Evolutionary conservation across 2,329 filamentous ascomycete species (phyloP), one percentile per base, ranked within the genome.

Genomic region (Plenodomus tracheiphilus): DNA sequence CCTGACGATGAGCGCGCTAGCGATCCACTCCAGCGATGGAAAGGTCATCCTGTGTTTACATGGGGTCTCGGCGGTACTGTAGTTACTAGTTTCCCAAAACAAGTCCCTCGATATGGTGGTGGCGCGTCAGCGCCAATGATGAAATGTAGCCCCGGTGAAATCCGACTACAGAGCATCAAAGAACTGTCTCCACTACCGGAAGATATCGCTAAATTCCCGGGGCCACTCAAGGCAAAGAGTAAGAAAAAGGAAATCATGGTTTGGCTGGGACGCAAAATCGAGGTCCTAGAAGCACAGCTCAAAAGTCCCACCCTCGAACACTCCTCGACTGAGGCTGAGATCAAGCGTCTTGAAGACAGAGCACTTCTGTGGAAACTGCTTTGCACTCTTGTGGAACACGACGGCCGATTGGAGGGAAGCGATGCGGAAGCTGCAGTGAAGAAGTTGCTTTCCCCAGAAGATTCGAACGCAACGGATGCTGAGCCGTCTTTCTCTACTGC

Each of bases 191-290:
- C 89, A 4, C 76, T 91, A 8, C 78, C 84, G 19, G 90, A 94
- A 28, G 82, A 85, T 2, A 76, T 94, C 41, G 81, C 84, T 16
- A 91, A 86, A 59, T 97, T 97, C 64, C 94, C 94, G 0, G 94
- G 94, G 0, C 94, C 95, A 2, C 76, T 99, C 21, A 91, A 88
- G 71, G 82, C 85, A 35, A 97, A 97, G 68, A 85, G 86, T 1
- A 97, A 96, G 79, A 99, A 99, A 79, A 99, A 97, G 76, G 93
- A 99, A 46, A 83, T 91, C 0, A 62, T 92, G 37, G 74, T 84
- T 2, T 99, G 95, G 94, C 78, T 99, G 38, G 82, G 80, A 4
- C 77, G 81, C 50, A 90, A 87, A 43, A 93, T 97, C 47, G 86
- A 89, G 32, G 76, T 77, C 1, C 74, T 97, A 30, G 89, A 95